Base-by-base conservation (phyloP, 2,329 filamentous ascomycete species). In the Colletotrichum sp. region DNA sequence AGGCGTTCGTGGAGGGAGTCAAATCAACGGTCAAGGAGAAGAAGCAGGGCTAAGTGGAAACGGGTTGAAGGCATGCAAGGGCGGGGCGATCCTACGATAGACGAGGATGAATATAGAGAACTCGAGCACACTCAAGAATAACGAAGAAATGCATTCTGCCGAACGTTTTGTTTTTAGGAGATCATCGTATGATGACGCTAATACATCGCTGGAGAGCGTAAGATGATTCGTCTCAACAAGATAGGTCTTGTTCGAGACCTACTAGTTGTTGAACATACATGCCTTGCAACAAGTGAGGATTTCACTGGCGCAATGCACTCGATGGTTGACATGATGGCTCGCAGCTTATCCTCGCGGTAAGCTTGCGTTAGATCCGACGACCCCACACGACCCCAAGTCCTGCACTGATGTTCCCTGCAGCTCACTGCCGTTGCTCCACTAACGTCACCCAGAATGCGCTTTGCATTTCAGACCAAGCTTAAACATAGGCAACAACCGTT, bases 1-100 rank as follows among this genome's bases (percentile, higher is more conserved):
- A 98, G 86, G 95, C 95, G 5, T 99, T 99, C 85, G 90, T 99
- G 26, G 92, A 98, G 72, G 97, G 96, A 5, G 93, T 98, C 64
- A 97, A 94, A 89, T 93, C 92, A 86, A 93, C 92, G 8, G 94
- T 96, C 1, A 90, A 95, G 85, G 90, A 94, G 74, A 85, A 89
- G 81, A 80, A 84, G 79, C 81, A 73, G 64, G 70, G 49, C 15
- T 69, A 64, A 44, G 24, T 34, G 36, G 39, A 28, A 12, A 34
- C 21, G 28, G 30, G n/a, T 24, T 52, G 44, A 21, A 26, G 21
- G 75, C n/a, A 18, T 21, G 39, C 13, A 62, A 16, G 76, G 24
- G 39, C 34, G 28, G 55, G 63, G 49, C 32, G 55, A 75, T 75
- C 60, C 60, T 66, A 28, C 16, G n/a, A 75, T 64, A 72, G 57